These are phyloP conservation scores for Xanthoconium stramineum DNA, from an alignment of 768 basidiomycete species.

Conservation along the genomic window DNA sequence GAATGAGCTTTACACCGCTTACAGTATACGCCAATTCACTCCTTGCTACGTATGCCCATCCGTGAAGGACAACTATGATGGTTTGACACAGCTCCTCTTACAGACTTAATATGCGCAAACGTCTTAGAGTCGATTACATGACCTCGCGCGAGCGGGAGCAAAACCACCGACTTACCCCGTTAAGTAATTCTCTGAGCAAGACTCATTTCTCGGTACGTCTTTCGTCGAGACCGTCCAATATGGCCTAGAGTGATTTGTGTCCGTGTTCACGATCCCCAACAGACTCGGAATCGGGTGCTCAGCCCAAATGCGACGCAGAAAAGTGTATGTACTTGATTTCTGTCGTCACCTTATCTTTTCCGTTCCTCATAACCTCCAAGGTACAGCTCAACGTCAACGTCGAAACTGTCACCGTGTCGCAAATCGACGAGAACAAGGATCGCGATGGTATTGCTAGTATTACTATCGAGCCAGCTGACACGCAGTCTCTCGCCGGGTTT, in stretches of 20 bases:
- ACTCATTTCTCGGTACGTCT: conserved; percentile 23
- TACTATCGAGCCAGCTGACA: conserved; percentile 6
- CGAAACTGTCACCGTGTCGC: conserved; percentile 31
- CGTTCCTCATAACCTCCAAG: background rate
- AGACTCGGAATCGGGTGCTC: conserved; percentile 29
- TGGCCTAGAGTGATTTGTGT: background rate
- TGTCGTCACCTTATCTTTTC: background rate
- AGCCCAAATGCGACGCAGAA: conserved; percentile 15
- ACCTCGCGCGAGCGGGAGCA: conserved; percentile 26
- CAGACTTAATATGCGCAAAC: conserved; percentile 32
- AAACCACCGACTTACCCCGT: conserved; percentile 3
- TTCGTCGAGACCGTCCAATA: background rate
- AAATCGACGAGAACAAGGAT: conserved; percentile 26
- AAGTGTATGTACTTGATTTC: conserved; percentile 14
- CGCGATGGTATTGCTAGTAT: conserved; percentile 22
- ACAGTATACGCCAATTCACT: conserved; percentile 34
- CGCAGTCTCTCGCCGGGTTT: conserved; percentile 6
- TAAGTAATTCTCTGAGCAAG: conserved; percentile 13
- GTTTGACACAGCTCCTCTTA: background rate
- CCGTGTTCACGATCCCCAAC: background rate
- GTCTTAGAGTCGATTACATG: conserved; percentile 24
- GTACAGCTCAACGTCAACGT: conserved; percentile 32
- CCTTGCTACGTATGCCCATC: conserved; percentile 30
- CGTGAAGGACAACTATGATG: background rate
- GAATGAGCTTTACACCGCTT: background rate